Evolutionary conservation across 192 early-diverging fungal species (phyloP).

Genomic region (Gaertneriomyces semiglobifer): DNA sequence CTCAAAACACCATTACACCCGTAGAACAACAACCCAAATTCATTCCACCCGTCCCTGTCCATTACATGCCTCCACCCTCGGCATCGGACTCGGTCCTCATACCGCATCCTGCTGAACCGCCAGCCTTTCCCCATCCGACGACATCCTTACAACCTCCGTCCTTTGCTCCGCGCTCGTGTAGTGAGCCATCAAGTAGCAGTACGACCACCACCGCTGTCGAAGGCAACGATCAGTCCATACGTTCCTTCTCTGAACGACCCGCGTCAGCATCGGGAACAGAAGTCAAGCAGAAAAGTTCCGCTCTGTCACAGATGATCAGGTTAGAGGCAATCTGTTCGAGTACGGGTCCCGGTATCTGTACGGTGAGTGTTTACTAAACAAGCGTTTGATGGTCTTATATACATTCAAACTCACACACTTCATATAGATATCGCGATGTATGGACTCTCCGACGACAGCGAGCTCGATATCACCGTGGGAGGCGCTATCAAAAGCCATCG

Average conservation of each 20-base stretch:
- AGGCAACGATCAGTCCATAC: neutral
- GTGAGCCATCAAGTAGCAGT: neutral
- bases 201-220: neutral
- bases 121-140: neutral
- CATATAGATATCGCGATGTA: neutral
- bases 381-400: neutral
- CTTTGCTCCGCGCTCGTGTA: slow-evolving; percentile 3
- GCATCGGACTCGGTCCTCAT: slow-evolving; percentile 5
- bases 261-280: neutral
- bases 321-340: no score
- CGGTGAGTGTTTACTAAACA: neutral
- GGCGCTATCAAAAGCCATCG: neutral
- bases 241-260: neutral
- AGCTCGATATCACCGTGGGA: neutral
- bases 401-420: neutral
- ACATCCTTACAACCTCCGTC: neutral
- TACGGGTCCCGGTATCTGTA: no score
- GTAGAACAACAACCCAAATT: no score
- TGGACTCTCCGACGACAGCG: neutral
- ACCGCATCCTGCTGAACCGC: neutral
- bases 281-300: no score
- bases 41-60: no score
- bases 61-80: neutral
- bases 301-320: no score
- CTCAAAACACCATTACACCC: no score